Base-by-base conservation (phyloP, 2,329 filamentous ascomycete species). In the Exophiala sp. region DNA sequence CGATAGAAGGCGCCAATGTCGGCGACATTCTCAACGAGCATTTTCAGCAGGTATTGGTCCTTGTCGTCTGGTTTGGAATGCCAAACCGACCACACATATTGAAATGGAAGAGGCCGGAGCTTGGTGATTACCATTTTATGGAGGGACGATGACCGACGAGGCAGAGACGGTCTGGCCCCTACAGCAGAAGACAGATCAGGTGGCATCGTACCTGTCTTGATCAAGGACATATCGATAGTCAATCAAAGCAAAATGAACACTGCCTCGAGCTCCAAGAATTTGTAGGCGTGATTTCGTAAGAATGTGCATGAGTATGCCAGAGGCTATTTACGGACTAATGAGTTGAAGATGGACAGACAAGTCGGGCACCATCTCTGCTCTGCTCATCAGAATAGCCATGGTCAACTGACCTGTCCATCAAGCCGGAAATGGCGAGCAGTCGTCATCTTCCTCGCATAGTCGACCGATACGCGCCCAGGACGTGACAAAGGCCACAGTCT, bases 1-100 rank as follows among this genome's bases (percentile, higher is more conserved):
- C 84, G 79, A 81, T 86, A 89, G 67, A 90, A 90, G 65, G 65
- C 66, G 3, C 64, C 69, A 46, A 71, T 69, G 54, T 71, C 70
- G 24, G 66, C 60, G 39, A 73, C 66, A 32, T 69, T 63, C 46
- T 68, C 68, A 48, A 70, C 64, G 5, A 72, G 60, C 21, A 67
- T 53, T 22, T 66, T 71, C 23, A 71, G 60, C 38, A 62, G 59
- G 35, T 66, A 62, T 14, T 64, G 21, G 21, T 51, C 41, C 14
- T 32, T 13, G 7, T 16, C 21, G 16, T 41, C 60, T 13, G 64
- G 61, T 52, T 70, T 72, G 58, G 73, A 71, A 48, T 73, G 71
- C 70, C 71, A 74, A 52, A 74, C 68, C 14, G 65, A 66, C 71
- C 71, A 74, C 54, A 70, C 68, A 48, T 74, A 73, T 55, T 71